Percentiles rank a stretch among this genome's conserved stretches.
Evolutionary conservation across 129 eudicot genomes (phyloP).

Genomic region (Apium graveolens): DNA sequence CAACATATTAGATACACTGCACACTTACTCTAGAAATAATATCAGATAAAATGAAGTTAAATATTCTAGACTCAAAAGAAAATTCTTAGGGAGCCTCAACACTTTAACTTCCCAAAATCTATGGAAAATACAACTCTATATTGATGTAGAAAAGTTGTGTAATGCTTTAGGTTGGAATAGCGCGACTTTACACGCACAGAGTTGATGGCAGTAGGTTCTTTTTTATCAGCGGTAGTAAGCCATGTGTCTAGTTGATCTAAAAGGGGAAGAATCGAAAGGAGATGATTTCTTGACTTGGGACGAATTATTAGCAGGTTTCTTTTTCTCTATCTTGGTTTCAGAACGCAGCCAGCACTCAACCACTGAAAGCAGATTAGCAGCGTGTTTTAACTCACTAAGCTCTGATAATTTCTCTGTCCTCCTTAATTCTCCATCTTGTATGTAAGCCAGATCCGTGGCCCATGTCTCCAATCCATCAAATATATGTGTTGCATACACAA

Average conservation of each 20-base stretch:
- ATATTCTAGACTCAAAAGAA: background rate
- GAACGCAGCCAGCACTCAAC: constrained; percentile 90
- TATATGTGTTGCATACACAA: constrained; percentile 93
- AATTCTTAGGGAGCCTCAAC: background rate
- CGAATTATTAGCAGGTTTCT: constrained; percentile 47
- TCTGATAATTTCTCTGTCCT: constrained; percentile 63
- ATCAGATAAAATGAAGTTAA: background rate
- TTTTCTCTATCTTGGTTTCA: constrained; percentile 72
- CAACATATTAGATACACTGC: background rate
- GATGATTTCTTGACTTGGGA: constrained; percentile 39
- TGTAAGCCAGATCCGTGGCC: constrained; percentile 93
- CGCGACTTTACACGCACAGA: background rate
- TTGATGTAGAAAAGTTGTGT: background rate
- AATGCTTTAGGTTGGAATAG: background rate
- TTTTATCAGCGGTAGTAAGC: constrained; percentile 42
- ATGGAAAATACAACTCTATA: background rate
- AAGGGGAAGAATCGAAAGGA: constrained; percentile 71
- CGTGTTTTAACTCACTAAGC: constrained; percentile 53
- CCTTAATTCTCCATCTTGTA: constrained; percentile 73
- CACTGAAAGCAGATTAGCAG: constrained; percentile 67
- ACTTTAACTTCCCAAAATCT: background rate
- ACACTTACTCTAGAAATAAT: background rate
- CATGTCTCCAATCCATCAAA: constrained; percentile 93
- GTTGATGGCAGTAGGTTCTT: background rate
- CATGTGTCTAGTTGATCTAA: constrained; percentile 92